Evolutionary conservation across 306 rosid genomes (phyloP).

Genomic region (Fagus sylvatica): DNA sequence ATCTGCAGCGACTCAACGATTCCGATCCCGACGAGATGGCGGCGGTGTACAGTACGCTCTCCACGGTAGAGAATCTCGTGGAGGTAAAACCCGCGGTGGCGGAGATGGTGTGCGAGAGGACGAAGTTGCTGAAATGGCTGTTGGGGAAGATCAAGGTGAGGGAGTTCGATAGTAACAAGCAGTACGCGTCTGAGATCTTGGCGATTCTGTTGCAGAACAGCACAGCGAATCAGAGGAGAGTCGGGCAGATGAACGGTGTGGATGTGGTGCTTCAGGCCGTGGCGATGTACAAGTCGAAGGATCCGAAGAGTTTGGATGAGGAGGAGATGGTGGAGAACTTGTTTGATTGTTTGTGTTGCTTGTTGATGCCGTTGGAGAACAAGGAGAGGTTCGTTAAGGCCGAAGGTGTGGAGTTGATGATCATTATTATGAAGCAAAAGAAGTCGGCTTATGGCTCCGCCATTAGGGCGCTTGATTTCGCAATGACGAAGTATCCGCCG

Average conservation of each 20-base stretch:
- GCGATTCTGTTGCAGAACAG: slow-evolving; percentile 90
- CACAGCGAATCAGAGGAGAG: slow-evolving; percentile 64
- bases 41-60: slow-evolving; percentile 65
- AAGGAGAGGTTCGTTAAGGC: slow-evolving; percentile 94
- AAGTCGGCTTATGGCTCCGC: slow-evolving; percentile 94
- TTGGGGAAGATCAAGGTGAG: slow-evolving; percentile 87
- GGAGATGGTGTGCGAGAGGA: slow-evolving; percentile 81
- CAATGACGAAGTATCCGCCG: slow-evolving; percentile 92
- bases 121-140: slow-evolving; percentile 79
- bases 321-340: slow-evolving; percentile 94
- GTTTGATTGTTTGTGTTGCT: slow-evolving; percentile 89
- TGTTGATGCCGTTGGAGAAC: slow-evolving; percentile 91
- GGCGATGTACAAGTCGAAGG: slow-evolving; percentile 90
- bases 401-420: slow-evolving; percentile 97
- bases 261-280: slow-evolving; percentile 94
- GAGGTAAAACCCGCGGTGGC: slow-evolving; percentile 93
- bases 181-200: slow-evolving; percentile 88
- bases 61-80: slow-evolving; percentile 81
- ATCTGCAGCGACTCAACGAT: slow-evolving; percentile 63
- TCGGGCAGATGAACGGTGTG: slow-evolving; percentile 97
- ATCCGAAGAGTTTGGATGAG: slow-evolving; percentile 85
- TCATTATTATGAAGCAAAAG: slow-evolving; percentile 92
- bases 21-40: slow-evolving; percentile 74
- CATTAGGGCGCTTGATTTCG: slow-evolving; percentile 90
- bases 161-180: slow-evolving; percentile 86